Base-by-base conservation (phyloP, 768 basidiomycete species). In the Cyclocybe aegerita region DNA sequence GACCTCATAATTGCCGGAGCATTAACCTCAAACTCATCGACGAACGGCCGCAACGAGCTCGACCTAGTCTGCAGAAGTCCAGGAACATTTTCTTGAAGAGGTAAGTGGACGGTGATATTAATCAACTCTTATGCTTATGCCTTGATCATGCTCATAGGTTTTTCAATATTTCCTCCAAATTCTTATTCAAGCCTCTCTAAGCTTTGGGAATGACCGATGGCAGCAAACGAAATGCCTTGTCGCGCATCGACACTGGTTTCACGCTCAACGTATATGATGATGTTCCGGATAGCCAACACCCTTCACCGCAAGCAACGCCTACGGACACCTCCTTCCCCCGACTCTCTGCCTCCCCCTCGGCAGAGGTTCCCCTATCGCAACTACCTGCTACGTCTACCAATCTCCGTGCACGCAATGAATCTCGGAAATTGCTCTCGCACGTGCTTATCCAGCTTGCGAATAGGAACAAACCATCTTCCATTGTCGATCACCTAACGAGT, bases 371-470 rank as follows among this genome's bases (percentile, higher is more conserved):
- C 46, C 35, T 37, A 14, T n/a, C 39, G 23, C 32, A 34, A 11
- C 37, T 38, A 38, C 37, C 29, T 17, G 49, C 61, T 32, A 39
- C 55, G 48, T 60, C 61, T 52, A 39, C 65, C 54, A 66, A 70
- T 29, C 66, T 63, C 46, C 77, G 75, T 54, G 76, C 77, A 29
- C 71, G 71, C 32, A 77, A 79, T 46, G 89, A 89, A 64, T 81
- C 84, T 7, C 78, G 82, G 43, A 90, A 90, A 62, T 71, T 90
- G 16, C 71, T 91, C 3, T 75, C 79, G 0, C 82, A 86, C 61
- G 70, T 89, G 29, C 69, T 92, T 11, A 72, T 72, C 14, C 81
- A 85, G 57, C 73, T 93, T n/a, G 77, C 80, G 41, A 70, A 67
- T 43, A 75, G 90, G 48, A 69, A 67, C 4, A 72, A 73, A 53